Evolutionary conservation across 2,329 filamentous ascomycete genomes (phyloP), one percentile per base, ranked within the genome.

Genomic region (Plenodomus lindquistii): DNA sequence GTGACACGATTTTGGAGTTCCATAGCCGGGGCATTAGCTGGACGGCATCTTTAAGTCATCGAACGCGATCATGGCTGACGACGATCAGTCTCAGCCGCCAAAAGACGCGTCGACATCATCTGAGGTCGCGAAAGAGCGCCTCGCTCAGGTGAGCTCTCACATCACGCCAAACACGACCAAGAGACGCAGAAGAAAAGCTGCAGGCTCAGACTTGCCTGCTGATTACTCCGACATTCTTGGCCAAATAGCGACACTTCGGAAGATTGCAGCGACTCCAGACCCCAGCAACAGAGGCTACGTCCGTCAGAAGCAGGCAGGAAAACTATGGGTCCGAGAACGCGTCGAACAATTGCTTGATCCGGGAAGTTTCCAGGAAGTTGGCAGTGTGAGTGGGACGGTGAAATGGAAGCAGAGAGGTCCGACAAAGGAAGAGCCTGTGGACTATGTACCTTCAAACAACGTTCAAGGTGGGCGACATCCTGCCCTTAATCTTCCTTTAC

Each of bases 271-370:
- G 18, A 85, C 78, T 1, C 83, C 84, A 2, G 75, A 84, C 42
- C 65, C 74, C 0, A 77, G 70, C 7, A 79, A 79, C 46, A 73
- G 79, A 52, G 84, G 84, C 19, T 86, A 86, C 54, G 67, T 81
- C n/a, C 78, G 81, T 4, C 84, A 87, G 62, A 85, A 84, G 55
- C 75, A 82, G 66, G 78, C 82, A 2, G 84, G 84, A 1, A 87
- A 87, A 65, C 75, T 86, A 16, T 86, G 83, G 83, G 83, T 86
- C 0, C 78, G 83, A 18, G 83, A 86, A 59, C 75, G 84, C 2
- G 80, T 86, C 16, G 75, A 81, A 4, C 72, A 78, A 24, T 72
- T 87, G n/a, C 73, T 86, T 10, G 83, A 86, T 48, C 57, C 70
- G 2, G 78, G 74, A 2, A 80, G 74, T 19, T 85, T 85, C 54